Conservation (phyloP, 306 rosid genomes). For the Vigna radiata region DNA sequence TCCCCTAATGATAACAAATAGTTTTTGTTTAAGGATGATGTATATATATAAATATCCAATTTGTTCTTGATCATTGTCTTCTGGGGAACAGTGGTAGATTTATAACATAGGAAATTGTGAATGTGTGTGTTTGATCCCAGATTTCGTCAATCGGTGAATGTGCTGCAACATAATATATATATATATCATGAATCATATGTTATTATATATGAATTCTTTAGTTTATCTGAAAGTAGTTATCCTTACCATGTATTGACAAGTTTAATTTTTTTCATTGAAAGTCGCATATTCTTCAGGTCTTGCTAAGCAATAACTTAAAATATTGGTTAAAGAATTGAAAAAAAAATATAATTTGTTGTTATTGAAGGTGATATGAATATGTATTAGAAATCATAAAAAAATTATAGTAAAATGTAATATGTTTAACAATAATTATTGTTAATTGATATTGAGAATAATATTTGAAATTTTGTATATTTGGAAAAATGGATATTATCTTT, state of each 20-base stretch:
- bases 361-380: too few relatives aligned
- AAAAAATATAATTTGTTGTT: too few relatives aligned
- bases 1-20: background rate
- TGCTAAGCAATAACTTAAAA: too few relatives aligned
- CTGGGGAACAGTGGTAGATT: conserved; percentile 35
- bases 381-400: too few relatives aligned
- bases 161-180: conserved; percentile 33
- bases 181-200: too few relatives aligned
- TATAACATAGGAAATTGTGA: conserved; percentile 31
- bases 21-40: conserved; percentile 1
- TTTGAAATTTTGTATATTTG: too few relatives aligned
- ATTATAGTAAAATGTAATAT: too few relatives aligned
- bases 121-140: conserved; percentile 45
- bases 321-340: too few relatives aligned
- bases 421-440: too few relatives aligned
- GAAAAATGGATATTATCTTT: background rate
- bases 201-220: background rate
- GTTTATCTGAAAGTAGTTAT: background rate
- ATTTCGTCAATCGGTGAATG: conserved; percentile 27
- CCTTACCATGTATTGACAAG: background rate
- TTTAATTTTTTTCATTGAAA: too few relatives aligned
- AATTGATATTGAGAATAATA: too few relatives aligned
- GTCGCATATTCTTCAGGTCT: too few relatives aligned
- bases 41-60: background rate
- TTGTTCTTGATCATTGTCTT: conserved; percentile 46